Evolutionary conservation across 139 green algal species (phyloP).

Genomic region (Zygnema circumcarinatum): DNA sequence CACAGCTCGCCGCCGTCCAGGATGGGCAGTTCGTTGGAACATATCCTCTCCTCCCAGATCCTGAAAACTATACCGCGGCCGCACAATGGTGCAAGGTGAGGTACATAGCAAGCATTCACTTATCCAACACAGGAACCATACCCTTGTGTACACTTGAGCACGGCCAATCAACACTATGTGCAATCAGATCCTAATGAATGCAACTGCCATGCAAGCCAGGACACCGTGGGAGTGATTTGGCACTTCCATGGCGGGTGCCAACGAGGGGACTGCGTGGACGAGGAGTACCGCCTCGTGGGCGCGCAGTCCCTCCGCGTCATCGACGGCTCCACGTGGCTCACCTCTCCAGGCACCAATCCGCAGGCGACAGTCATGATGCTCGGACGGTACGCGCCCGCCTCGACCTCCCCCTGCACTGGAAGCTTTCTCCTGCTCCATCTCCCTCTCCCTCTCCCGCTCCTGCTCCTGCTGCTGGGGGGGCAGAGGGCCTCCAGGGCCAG

Average conservation of each 20-base stretch:
- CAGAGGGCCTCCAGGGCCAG: too few relatives aligned
- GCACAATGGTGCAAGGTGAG: constrained; percentile 45
- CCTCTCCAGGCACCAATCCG: constrained; percentile 41
- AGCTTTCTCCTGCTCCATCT: too few relatives aligned
- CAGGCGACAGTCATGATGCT: constrained; percentile 45
- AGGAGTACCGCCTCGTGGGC: not conserved
- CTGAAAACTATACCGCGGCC: constrained; percentile 29
- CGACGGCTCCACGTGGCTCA: constrained; percentile 33
- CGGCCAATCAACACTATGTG: too few relatives aligned
- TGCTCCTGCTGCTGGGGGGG: too few relatives aligned
- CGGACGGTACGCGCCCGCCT: constrained; percentile 10
- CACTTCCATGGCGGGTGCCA: constrained; percentile 50
- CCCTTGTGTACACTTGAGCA: too few relatives aligned
- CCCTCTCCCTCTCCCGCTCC: too few relatives aligned
- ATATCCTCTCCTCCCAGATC: constrained; percentile 20
- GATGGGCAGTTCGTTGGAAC: not conserved
- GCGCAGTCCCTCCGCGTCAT: constrained; percentile 32
- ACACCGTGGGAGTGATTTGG: constrained; percentile 38
- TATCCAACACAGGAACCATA: too few relatives aligned
- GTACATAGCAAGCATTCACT: not conserved
- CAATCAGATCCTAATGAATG: not conserved
- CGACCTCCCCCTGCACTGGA: too few relatives aligned
- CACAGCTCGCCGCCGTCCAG: not conserved
- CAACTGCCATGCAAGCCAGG: not conserved
- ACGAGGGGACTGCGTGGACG: constrained; percentile 39